phyloP scores from a whole-genome alignment of 2,329 filamentous ascomycete genomes.

The Trichoderma sp. region DNA sequence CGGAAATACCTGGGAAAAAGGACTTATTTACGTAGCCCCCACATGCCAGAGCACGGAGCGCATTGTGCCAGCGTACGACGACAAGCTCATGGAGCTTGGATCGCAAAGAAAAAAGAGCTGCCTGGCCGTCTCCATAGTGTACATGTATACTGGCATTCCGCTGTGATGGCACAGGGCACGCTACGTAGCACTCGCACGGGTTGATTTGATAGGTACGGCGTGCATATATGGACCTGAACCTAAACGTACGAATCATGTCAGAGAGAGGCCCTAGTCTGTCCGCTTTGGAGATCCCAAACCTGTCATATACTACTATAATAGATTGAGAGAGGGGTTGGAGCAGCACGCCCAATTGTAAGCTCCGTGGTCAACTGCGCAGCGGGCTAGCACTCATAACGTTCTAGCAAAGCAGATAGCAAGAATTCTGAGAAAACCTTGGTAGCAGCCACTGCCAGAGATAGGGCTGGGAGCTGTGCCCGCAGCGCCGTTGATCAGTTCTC shows the following conservation, averaged over 20 bases:
- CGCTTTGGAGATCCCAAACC: slow-evolving; percentile 15
- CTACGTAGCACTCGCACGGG: slow-evolving; percentile 15
- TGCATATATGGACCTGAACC: not conserved
- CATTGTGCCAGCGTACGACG: not conserved
- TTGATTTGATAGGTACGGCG: not conserved
- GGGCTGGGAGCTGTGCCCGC: not conserved
- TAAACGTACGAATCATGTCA: slow-evolving; percentile 7
- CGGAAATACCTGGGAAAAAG: slow-evolving; percentile 22
- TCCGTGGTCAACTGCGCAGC: not conserved
- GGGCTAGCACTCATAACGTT: not conserved
- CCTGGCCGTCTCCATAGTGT: not conserved
- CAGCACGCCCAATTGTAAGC: not conserved
- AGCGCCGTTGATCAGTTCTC: not conserved
- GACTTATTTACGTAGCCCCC: slow-evolving; percentile 24
- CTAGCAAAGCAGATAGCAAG: not conserved
- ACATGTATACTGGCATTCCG: not conserved
- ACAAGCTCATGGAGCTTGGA: slow-evolving; percentile 1
- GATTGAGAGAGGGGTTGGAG: not conserved
- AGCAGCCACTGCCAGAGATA: not conserved
- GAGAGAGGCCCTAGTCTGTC: not conserved
- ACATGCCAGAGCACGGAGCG: slow-evolving; percentile 8
- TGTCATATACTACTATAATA: slow-evolving; percentile 12
- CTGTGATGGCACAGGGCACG: slow-evolving; percentile 2
- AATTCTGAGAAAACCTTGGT: not conserved
- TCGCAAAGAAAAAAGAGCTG: slow-evolving; percentile 1